These are phyloP conservation scores for Fraxinus pennsylvanica DNA, from an alignment of 257 asterid genomes.

Conservation along the genomic window DNA sequence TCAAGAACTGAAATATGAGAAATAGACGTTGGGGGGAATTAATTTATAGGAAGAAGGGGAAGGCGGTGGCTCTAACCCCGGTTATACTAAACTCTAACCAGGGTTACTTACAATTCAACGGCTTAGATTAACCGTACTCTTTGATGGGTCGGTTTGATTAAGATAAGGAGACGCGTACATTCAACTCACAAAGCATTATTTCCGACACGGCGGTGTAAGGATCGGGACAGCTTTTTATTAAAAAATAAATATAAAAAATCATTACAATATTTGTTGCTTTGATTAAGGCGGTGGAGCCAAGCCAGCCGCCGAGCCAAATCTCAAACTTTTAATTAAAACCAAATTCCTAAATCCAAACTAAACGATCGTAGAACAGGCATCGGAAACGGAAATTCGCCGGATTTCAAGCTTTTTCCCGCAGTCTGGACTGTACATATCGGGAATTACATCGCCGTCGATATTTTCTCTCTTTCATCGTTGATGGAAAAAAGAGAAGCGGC, in stretches of 20 bases:
- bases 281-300: background rate
- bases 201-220: slow-evolving; percentile 6
- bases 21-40: background rate
- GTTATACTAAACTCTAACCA: background rate
- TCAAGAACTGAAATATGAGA: background rate
- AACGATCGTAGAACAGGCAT: background rate
- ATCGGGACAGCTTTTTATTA: background rate
- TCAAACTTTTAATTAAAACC: background rate
- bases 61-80: slow-evolving; percentile 16
- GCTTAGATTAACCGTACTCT: background rate
- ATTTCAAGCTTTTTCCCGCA: background rate
- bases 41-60: slow-evolving; percentile 23
- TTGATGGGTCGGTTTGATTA: background rate
- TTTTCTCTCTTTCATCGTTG: slow-evolving; percentile 25
- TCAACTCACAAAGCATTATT: slow-evolving; percentile 20
- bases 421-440: background rate
- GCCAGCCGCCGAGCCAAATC: background rate
- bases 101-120: background rate
- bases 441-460: background rate
- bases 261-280: too few species aligned
- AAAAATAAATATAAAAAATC: too few species aligned
- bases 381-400: background rate
- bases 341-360: background rate
- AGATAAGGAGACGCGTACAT: slow-evolving; percentile 18
- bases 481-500: slow-evolving; percentile 58